phyloP scores from a whole-genome alignment of 1,284 basidiomycete species.

The Ganoderma lucidum region DNA sequence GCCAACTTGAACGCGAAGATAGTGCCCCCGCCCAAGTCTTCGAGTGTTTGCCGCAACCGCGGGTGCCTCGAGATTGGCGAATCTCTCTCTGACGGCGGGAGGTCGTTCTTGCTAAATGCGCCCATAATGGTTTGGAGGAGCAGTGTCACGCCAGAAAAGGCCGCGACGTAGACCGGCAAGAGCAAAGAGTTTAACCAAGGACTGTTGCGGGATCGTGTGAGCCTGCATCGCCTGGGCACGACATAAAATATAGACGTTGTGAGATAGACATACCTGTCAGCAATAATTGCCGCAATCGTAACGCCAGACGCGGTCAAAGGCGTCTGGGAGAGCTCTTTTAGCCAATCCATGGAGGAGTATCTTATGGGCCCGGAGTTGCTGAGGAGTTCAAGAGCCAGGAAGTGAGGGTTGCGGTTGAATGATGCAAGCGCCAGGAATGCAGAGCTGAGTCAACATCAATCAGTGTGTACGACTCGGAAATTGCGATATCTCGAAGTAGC shows the following conservation, averaged over 20 bases:
- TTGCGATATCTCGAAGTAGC: neutral
- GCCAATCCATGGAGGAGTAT: conserved; percentile 9
- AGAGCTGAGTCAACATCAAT: neutral
- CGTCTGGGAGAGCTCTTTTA: conserved; percentile 12
- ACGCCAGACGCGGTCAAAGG: conserved; percentile 13
- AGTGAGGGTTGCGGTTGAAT: neutral
- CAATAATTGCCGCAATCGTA: conserved; percentile 11
- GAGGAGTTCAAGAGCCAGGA: neutral
- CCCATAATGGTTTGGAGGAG: neutral
- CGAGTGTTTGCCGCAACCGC: neutral
- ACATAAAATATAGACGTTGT: neutral
- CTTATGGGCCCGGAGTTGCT: conserved; percentile 2
- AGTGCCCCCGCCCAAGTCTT: conserved; percentile 25
- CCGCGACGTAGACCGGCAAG: conserved; percentile 18
- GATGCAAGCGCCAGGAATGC: neutral
- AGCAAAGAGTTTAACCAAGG: conserved; percentile 18
- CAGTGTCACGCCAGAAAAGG: conserved; percentile 9
- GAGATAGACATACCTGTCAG: conserved; percentile 15
- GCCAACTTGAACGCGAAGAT: conserved; percentile 38
- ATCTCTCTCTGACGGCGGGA: neutral
- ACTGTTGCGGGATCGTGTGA: conserved; percentile 17
- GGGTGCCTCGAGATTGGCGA: conserved; percentile 24
- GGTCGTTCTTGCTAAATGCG: conserved; percentile 1
- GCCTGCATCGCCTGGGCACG: neutral
- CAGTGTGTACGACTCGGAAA: neutral